phyloP scores from a whole-genome alignment of 495 filamentous ascomycete species.

The Penicillium cataractarum region DNA sequence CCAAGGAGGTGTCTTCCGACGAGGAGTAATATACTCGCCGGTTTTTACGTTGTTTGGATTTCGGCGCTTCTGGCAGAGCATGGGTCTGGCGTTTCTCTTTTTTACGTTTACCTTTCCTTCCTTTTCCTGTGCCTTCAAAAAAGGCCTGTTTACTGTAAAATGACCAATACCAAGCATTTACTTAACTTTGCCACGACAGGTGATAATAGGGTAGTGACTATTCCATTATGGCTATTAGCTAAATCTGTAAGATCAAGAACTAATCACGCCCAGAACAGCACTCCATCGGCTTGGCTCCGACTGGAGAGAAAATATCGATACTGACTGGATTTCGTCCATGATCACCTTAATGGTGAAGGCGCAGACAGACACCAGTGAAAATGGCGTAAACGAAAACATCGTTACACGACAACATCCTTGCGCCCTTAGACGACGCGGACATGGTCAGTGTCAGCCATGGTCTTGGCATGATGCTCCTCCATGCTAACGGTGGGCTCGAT shows the following conservation, averaged over 20 bases:
- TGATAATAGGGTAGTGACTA: neutral
- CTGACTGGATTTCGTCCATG: neutral
- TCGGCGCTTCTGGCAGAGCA: conserved; percentile 41
- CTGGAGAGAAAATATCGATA: neutral
- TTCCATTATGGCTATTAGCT: neutral
- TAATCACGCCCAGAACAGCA: neutral
- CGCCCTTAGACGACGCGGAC: neutral
- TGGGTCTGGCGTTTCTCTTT: conserved; percentile 36
- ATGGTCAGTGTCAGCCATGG: neutral
- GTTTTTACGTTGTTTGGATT: conserved; percentile 29
- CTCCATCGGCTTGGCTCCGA: neutral
- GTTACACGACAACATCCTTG: neutral
- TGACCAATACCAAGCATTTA: conserved; percentile 19
- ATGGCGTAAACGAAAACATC: neutral
- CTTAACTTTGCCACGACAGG: neutral
- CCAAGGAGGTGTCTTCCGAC: conserved; percentile 40
- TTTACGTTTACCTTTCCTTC: conserved; percentile 17
- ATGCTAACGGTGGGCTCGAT: conserved; percentile 6
- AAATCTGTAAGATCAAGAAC: conserved; percentile 7
- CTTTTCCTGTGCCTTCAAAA: conserved; percentile 16
- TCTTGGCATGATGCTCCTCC: conserved; percentile 9
- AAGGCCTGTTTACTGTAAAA: conserved; percentile 26
- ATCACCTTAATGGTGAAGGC: neutral
- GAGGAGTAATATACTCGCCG: conserved; percentile 31
- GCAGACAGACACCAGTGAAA: neutral